Evolutionary conservation across 768 basidiomycete species (phyloP).

Genomic region (Leccinum subtestaceum): DNA sequence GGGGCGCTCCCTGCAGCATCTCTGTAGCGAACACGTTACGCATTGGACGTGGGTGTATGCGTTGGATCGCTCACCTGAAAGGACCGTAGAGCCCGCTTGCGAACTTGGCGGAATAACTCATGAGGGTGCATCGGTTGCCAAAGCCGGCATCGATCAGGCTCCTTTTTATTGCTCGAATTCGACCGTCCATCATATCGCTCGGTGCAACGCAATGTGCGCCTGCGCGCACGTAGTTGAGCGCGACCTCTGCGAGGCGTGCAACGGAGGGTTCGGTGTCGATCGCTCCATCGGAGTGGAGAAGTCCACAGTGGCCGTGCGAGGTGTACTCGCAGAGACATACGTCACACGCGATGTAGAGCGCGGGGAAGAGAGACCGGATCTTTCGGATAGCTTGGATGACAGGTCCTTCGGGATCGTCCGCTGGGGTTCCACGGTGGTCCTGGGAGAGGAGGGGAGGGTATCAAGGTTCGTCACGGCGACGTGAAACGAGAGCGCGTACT

Average conservation of each 20-base stretch:
- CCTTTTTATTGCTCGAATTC: slow-evolving; percentile 86
- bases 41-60: slow-evolving; percentile 1
- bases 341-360: slow-evolving; percentile 87
- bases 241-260: slow-evolving; percentile 87
- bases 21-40: slow-evolving; percentile 37
- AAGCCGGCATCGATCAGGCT: slow-evolving; percentile 78
- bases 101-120: slow-evolving; percentile 98
- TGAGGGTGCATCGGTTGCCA: slow-evolving; percentile 87
- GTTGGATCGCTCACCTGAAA: slow-evolving; percentile 64
- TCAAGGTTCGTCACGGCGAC: background rate
- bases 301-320: slow-evolving; percentile 94
- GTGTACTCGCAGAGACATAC: slow-evolving; percentile 99
- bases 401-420: slow-evolving; percentile 86
- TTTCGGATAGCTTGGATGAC: slow-evolving; percentile 90
- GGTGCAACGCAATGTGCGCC: slow-evolving; percentile 99
- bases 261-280: slow-evolving; percentile 80
- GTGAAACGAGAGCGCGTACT: slow-evolving; percentile 38
- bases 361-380: slow-evolving; percentile 74
- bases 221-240: slow-evolving; percentile 86
- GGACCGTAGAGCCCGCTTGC: slow-evolving; percentile 94
- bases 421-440: slow-evolving; percentile 82
- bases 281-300: slow-evolving; percentile 68
- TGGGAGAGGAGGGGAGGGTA: slow-evolving; percentile 27
- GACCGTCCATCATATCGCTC: slow-evolving; percentile 99
- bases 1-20: slow-evolving; percentile 98